A percentile compares a stretch with the other conserved stretches of the same genome.
phyloP scores from a whole-genome alignment of 768 basidiomycete genomes.

The Tylopilus plumbeoviolaceoides region DNA sequence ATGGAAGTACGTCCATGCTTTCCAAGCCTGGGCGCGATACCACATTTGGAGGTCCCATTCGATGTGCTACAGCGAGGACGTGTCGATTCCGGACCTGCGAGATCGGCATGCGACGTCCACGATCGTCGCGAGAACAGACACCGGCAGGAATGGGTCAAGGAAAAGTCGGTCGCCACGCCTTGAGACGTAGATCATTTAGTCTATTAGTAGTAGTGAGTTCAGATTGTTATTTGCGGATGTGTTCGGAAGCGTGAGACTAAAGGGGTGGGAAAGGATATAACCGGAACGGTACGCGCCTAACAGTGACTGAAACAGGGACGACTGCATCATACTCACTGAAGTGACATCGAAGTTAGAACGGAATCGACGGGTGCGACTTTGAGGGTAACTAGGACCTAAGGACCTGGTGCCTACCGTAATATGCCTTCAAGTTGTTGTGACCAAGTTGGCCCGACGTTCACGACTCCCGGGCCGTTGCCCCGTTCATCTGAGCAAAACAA shows the following conservation, averaged over 20 bases:
- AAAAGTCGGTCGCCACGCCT: neutral
- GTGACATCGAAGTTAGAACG: neutral
- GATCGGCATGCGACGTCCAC: neutral
- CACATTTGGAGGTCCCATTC: neutral
- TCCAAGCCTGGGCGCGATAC: neutral
- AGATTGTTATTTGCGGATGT: neutral
- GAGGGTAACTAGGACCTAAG: neutral
- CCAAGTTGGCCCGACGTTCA: too few relatives aligned
- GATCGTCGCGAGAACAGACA: neutral
- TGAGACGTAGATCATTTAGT: neutral
- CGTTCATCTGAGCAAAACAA: too few relatives aligned
- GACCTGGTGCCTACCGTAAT: too few relatives aligned
- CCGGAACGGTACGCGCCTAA: too few relatives aligned
- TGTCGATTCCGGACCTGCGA: neutral
- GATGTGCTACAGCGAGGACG: neutral
- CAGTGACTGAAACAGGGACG: too few relatives aligned
- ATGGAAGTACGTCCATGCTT: neutral
- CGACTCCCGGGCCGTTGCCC: too few relatives aligned
- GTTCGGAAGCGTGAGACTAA: neutral
- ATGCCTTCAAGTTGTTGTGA: too few relatives aligned
- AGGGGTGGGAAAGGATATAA: neutral
- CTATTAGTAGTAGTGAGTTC: neutral
- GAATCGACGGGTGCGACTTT: neutral
- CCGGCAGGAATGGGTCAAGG: neutral
- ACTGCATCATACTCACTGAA: neutral